Percentiles rank a stretch among this genome's conserved stretches.
These are phyloP conservation scores for Aspergillus puulaauensis DNA, from an alignment of 2,329 filamentous ascomycete species.

Conservation along the genomic window DNA sequence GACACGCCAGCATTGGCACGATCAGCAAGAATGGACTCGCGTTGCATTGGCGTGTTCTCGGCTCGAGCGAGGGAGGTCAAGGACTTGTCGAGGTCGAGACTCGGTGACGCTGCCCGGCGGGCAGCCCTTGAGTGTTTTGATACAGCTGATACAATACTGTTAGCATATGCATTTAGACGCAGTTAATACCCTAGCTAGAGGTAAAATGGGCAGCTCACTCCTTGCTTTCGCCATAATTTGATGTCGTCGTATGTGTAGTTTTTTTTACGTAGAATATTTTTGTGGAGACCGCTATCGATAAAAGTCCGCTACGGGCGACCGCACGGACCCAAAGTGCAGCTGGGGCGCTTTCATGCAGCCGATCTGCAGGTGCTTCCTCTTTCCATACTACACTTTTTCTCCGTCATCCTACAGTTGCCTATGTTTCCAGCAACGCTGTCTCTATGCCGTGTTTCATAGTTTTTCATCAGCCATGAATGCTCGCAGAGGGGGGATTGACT, in stretches of 20 bases:
- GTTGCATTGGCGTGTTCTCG: slow-evolving; percentile 38
- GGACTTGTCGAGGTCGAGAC: slow-evolving; percentile 53
- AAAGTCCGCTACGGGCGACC: slow-evolving; percentile 31
- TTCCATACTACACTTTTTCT: slow-evolving; percentile 15
- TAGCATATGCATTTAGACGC: slow-evolving; percentile 3
- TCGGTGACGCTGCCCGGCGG: slow-evolving; percentile 57
- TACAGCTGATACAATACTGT: slow-evolving; percentile 40
- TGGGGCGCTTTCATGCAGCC: slow-evolving; percentile 14
- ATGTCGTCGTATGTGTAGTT: slow-evolving; percentile 11
- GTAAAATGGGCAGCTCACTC: slow-evolving; percentile 20
- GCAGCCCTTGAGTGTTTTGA: slow-evolving; percentile 60
- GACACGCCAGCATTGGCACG: slow-evolving; percentile 52
- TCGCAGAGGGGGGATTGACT: slow-evolving; percentile 31
- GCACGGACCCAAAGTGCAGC: slow-evolving; percentile 27
- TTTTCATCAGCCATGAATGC: slow-evolving; percentile 35
- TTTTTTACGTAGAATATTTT: slow-evolving; percentile 16
- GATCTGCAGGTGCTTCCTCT: slow-evolving; percentile 11
- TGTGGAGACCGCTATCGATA: slow-evolving; percentile 40
- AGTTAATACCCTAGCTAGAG: not conserved
- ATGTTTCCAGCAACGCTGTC: slow-evolving; percentile 9
- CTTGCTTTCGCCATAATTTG: slow-evolving; percentile 40
- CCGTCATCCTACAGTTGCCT: slow-evolving; percentile 11
- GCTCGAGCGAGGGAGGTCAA: slow-evolving; percentile 44
- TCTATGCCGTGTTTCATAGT: slow-evolving; percentile 21
- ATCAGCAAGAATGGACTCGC: slow-evolving; percentile 49